Base-by-base conservation (phyloP, 768 basidiomycete genomes). In the Phanerochaete sordida region DNA sequence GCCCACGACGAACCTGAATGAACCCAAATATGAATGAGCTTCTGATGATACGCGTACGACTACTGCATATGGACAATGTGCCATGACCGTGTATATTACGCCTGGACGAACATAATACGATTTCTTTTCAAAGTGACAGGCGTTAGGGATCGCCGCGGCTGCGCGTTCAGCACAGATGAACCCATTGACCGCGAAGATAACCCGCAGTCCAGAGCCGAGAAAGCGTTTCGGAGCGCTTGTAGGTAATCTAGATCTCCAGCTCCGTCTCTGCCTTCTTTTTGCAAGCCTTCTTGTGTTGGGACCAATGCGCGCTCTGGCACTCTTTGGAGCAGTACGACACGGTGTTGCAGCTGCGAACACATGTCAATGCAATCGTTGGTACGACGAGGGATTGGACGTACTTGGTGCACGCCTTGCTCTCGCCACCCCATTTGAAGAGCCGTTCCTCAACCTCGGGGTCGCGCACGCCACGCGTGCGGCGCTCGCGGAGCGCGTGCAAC, bases 251-350 rank as follows among this genome's bases (percentile, higher is more conserved):
- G n/a, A 47, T 47, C 3, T 50, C 49, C 26, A 50, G 13, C 24
- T 28, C 49, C 33, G 31, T 39, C 39, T 30, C 49, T 12, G 28
- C 28, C 24, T 28, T 26, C 33, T 4, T 39, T 24, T 30, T 11
- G 31, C 16, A 12, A 12, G 27, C 28, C 13, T 59, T 60, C 44
- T 62, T 70, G 53, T 72, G 68, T 9, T 21, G 30, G n/a, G 35
- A 48, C 68, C 71, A 70, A 51, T 69, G 57, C 9, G 62, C 70
- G 46, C 60, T 67, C 62, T 72, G 70, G 47, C 72, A 72, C 2
- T 52, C 60, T 2, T 52, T 9, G 23, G 67, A 64, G 61, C 72
- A 73, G 44, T 72, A 72, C 7, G 69, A 59, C 13, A 62, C 58
- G 15, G 56, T 13, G 30, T 59, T 56, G 57, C 67, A 66, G 39